Evolutionary conservation across 306 rosid genomes (phyloP).

Genomic region (Gillenia trifoliata): DNA sequence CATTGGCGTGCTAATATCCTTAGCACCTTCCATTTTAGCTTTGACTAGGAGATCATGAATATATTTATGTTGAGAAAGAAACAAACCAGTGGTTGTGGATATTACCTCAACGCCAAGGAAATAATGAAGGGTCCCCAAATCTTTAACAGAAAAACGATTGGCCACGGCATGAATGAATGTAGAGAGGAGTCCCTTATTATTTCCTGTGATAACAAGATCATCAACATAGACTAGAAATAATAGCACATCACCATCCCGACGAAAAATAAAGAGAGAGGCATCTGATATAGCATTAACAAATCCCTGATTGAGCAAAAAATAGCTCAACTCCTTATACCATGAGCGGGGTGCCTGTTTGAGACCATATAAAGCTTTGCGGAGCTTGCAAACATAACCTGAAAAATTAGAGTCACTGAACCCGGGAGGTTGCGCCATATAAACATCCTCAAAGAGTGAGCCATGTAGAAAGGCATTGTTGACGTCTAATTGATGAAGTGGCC

Average conservation of each 20-base stretch:
- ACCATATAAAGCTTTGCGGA: not conserved
- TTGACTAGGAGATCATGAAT: too few species aligned
- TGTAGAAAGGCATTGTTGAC: not conserved
- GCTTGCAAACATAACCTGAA: not conserved
- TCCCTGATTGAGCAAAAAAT: not conserved
- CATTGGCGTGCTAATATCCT: too few species aligned
- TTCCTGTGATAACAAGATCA: not conserved
- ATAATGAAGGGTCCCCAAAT: too few species aligned
- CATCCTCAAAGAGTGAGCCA: not conserved
- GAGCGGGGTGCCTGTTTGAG: not conserved
- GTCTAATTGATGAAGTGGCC: not conserved
- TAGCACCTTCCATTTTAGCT: too few species aligned
- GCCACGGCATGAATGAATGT: too few species aligned
- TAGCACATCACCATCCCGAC: not conserved
- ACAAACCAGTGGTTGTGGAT: too few species aligned
- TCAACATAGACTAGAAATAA: not conserved
- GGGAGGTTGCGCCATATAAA: not conserved
- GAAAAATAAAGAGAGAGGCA: not conserved
- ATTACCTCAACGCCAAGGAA: too few species aligned
- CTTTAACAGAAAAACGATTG: too few species aligned
- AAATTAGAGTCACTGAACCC: not conserved
- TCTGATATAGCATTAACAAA: not conserved
- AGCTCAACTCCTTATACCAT: not conserved
- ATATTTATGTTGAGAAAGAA: too few species aligned
- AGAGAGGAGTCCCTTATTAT: too few species aligned